Percentiles rank a stretch among this genome's conserved stretches.
Evolutionary conservation across 257 asterid species (phyloP).

Genomic region (Haberlea rhodopensis): DNA sequence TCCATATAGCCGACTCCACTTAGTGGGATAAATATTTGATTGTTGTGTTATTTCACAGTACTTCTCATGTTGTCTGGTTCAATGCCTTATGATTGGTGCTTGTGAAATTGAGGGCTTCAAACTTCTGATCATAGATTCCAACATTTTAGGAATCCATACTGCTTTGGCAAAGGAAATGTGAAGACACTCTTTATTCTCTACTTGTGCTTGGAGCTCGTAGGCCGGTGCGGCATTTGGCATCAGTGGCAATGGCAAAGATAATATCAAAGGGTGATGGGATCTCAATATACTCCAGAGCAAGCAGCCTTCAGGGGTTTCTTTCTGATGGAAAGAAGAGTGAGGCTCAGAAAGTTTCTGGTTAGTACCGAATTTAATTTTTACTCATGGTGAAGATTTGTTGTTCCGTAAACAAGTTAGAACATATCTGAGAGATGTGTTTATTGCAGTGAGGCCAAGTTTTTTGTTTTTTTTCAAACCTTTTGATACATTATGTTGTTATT

Average conservation of each 20-base stretch:
- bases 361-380: constrained; percentile 30
- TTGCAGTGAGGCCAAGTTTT: background rate
- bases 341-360: constrained; percentile 89
- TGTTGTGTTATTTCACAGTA: background rate
- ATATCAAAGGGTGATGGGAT: constrained; percentile 81
- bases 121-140: constrained; percentile 18
- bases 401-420: constrained; percentile 4
- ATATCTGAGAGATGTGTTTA: constrained; percentile 14
- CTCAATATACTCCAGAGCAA: constrained; percentile 94
- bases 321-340: constrained; percentile 87
- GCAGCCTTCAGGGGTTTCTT: constrained; percentile 95
- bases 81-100: background rate
- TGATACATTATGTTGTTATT: constrained; percentile 12
- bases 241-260: constrained; percentile 89
- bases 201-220: constrained; percentile 92
- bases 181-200: constrained; percentile 85
- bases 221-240: constrained; percentile 95
- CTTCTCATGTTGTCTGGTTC: background rate
- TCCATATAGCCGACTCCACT: too few relatives aligned
- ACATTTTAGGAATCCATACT: constrained; percentile 72
- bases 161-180: constrained; percentile 87
- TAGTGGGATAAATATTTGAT: too few relatives aligned
- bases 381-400: constrained; percentile 9
- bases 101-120: background rate
- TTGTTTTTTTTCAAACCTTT: constrained; percentile 14